Base-by-base conservation (phyloP, 495 filamentous ascomycete genomes). In the Podospora pseudoanserina region DNA sequence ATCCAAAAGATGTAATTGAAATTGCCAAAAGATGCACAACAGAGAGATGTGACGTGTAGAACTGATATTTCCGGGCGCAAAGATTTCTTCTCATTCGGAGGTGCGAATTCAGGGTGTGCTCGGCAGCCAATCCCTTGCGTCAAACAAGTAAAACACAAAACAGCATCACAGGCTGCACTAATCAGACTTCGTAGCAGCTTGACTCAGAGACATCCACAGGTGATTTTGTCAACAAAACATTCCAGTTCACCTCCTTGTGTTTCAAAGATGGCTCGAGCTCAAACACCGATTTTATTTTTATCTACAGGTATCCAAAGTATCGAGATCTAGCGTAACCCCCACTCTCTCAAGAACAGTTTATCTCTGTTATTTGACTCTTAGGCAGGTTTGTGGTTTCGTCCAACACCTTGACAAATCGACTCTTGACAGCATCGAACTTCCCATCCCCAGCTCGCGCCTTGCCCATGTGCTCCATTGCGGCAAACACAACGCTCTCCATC, bases 401-500 rank as follows among this genome's bases (percentile, higher is more conserved):
- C 68, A 74, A 55, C 62, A 74, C 70, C 61, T 70, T 58, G n/a
- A 72, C 67, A 64, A 74, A 56, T 65, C 67, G 53, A n/a, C 61
- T 65, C 34, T 59, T 72, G 9, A 69, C 69, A 28, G 58, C 66
- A 57, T 70, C 55, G 18, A 20, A 74, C 72, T 30, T 59, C 59
- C 16, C 16, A 3, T 66, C 68, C 0, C 23, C 68, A 65, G 32
- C 62, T 28, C 73, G 66, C 2, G 66, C 77, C 54, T 64, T 55
- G 23, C 68, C 67, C 70, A 76, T 70, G 79, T 80, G 85, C 77
- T 79, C 81, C 20, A 92, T 84, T 18, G 79, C 87, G 68, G 86
- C 78, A 66, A 85, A 83, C 16, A 91, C 82, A 3, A 86, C 85
- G 64, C 81, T 86, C 69, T 88, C 85, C 75, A 91, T 88, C 67